These are phyloP conservation scores for Uronychia binucleata DNA, from an alignment of 73 alveolate species.

Conservation along the genomic window DNA sequence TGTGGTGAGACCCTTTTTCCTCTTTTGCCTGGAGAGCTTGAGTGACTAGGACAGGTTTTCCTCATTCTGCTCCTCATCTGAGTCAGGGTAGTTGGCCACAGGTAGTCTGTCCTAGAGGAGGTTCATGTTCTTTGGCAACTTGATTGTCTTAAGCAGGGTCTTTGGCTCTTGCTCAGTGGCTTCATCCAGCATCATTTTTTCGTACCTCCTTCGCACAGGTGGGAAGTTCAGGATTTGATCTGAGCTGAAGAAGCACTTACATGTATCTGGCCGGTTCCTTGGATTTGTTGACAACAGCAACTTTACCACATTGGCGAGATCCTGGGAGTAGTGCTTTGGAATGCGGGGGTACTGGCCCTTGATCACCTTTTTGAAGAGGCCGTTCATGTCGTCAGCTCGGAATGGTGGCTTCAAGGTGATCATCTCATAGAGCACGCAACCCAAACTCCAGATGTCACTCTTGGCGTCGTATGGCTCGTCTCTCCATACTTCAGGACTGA, in stretches of 20 bases:
- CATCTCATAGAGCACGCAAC: constrained; percentile 79
- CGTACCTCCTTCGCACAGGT: not conserved
- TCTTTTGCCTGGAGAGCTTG: not conserved
- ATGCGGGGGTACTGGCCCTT: constrained; percentile 68
- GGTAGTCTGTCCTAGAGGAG: constrained; percentile 53
- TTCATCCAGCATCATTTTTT: not conserved
- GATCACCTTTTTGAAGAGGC: constrained; percentile 66
- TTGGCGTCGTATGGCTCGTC: constrained; percentile 75
- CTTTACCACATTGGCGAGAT: constrained; percentile 49
- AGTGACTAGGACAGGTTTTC: not conserved
- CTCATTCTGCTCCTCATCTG: constrained; percentile 1
- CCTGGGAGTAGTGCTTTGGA: constrained; percentile 64
- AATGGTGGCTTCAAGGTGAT: constrained; percentile 75
- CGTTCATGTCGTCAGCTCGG: constrained; percentile 70
- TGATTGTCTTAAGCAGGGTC: constrained; percentile 47
- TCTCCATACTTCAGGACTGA: constrained; percentile 81
- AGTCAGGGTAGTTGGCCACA: constrained; percentile 32
- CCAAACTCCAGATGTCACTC: constrained; percentile 82
- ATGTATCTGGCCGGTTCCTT: constrained; percentile 50
- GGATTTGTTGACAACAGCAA: constrained; percentile 68
- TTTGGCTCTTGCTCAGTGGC: not conserved
- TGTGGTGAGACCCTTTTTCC: not conserved
- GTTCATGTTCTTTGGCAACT: constrained; percentile 41
- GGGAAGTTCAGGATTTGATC: not conserved
- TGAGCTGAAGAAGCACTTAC: not conserved